Evolutionary conservation across 352 stramenopile species (phyloP).

Genomic region (Phytophthora idaei): DNA sequence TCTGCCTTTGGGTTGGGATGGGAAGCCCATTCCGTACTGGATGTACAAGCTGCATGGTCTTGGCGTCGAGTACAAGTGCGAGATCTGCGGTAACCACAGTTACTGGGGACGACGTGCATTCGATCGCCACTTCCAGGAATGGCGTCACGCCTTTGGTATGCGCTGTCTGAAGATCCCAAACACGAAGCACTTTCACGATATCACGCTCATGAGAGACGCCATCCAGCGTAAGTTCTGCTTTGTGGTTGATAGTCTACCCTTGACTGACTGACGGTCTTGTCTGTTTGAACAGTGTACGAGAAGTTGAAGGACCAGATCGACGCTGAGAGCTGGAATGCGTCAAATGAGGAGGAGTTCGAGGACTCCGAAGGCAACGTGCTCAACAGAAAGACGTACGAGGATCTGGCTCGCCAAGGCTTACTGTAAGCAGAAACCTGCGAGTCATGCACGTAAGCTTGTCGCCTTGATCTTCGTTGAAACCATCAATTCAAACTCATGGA

Average conservation of each 20-base stretch:
- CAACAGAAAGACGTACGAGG: slow-evolving; percentile 97
- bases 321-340: slow-evolving; percentile 93
- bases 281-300: slow-evolving; percentile 88
- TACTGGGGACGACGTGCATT: slow-evolving; percentile 97
- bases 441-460: slow-evolving; percentile 13
- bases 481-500: slow-evolving; percentile 26
- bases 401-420: slow-evolving; percentile 97
- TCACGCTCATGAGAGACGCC: slow-evolving; percentile 98
- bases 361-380: slow-evolving; percentile 99
- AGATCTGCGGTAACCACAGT: slow-evolving; percentile 99
- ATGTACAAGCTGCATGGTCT: slow-evolving; percentile 99
- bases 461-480: slow-evolving; percentile 6
- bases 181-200: slow-evolving; percentile 99
- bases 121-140: slow-evolving; percentile 98
- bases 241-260: slow-evolving; percentile 3
- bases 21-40: slow-evolving; percentile 99
- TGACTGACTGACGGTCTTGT: slow-evolving; percentile 7
- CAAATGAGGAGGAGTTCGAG: slow-evolving; percentile 98
- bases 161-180: slow-evolving; percentile 99
- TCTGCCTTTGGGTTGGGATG: slow-evolving; percentile 98
- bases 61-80: slow-evolving; percentile 98
- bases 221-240: slow-evolving; percentile 61
- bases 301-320: slow-evolving; percentile 96
- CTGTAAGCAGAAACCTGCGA: slow-evolving; percentile 62
- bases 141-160: slow-evolving; percentile 98